Conservation (phyloP, 1,139 yeast species). For the Debaryomycetaceae sp. region DNA sequence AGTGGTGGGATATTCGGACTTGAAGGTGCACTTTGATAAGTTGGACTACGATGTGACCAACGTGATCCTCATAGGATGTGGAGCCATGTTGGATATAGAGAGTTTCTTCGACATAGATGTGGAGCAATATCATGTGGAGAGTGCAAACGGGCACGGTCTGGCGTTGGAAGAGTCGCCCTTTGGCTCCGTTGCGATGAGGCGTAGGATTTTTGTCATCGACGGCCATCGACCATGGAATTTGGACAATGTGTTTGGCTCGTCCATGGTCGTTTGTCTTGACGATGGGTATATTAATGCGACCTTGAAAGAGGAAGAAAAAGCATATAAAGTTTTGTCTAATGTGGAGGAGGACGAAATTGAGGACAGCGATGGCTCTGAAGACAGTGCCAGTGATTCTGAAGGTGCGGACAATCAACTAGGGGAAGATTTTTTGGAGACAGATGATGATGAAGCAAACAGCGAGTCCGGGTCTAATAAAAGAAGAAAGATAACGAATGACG, state of each 20-base stretch:
- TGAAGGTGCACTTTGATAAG: conserved; percentile 57
- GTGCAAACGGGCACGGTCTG: conserved; percentile 3
- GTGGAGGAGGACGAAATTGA: conserved; percentile 20
- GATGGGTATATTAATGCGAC: conserved; percentile 73
- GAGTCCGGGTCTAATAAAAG: conserved; percentile 29
- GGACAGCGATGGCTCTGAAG: conserved; percentile 26
- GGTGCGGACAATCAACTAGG: conserved; percentile 17
- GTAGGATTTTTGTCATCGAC: conserved; percentile 72
- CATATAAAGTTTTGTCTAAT: conserved; percentile 49
- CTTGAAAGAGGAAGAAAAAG: conserved; percentile 47
- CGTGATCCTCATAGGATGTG: conserved; percentile 84
- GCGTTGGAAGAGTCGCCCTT: conserved; percentile 6
- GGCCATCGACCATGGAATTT: conserved; percentile 96
- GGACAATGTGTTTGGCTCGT: conserved; percentile 85
- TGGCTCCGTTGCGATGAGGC: conserved; percentile 5
- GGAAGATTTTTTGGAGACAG: conserved; percentile 20
- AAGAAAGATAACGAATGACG: conserved; percentile 24
- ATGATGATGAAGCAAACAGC: conserved; percentile 33
- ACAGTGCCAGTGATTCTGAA: conserved; percentile 18
- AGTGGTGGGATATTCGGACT: conserved; percentile 87
- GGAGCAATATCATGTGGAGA: conserved; percentile 32
- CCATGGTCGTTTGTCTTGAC: conserved; percentile 78
- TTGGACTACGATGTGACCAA: conserved; percentile 77
- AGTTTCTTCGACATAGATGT: conserved; percentile 67
- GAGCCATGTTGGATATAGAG: conserved; percentile 89